phyloP scores from a whole-genome alignment of 306 rosid genomes.

The Corylus heterophylla region DNA sequence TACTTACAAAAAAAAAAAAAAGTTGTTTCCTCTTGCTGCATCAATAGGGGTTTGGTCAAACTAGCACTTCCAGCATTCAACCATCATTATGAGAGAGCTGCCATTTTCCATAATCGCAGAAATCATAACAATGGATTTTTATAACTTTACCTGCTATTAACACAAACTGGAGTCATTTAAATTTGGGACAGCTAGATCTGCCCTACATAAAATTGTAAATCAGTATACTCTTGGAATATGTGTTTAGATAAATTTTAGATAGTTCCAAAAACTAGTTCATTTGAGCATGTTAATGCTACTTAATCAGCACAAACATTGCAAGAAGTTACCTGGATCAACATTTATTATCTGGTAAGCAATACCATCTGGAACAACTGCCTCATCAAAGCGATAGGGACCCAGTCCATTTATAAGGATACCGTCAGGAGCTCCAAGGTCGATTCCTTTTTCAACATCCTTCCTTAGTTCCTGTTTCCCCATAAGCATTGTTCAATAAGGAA shows the following conservation, averaged over 20 bases:
- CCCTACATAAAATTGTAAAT: background rate
- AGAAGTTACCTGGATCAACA: slow-evolving; percentile 73
- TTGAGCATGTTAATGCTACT: background rate
- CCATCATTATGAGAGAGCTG: background rate
- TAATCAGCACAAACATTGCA: slow-evolving; percentile 1
- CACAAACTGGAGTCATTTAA: background rate
- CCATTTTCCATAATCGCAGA: background rate
- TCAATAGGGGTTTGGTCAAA: no score
- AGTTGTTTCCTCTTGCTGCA: no score
- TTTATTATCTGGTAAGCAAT: slow-evolving; percentile 67
- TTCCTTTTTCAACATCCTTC: slow-evolving; percentile 65
- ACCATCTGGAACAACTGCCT: slow-evolving; percentile 56
- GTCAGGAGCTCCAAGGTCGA: slow-evolving; percentile 70
- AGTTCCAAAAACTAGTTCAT: background rate
- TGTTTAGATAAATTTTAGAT: no score
- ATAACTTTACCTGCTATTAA: background rate
- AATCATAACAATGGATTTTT: background rate
- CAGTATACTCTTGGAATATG: background rate
- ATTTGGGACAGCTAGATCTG: background rate
- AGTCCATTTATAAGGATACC: slow-evolving; percentile 81
- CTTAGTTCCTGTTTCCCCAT: slow-evolving; percentile 61
- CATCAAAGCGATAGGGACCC: slow-evolving; percentile 76
- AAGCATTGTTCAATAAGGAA: slow-evolving; percentile 30
- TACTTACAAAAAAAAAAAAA: no score
- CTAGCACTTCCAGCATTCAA: no score